Conservation (phyloP, 257 asterid genomes). For the Penstemon barbatus region DNA sequence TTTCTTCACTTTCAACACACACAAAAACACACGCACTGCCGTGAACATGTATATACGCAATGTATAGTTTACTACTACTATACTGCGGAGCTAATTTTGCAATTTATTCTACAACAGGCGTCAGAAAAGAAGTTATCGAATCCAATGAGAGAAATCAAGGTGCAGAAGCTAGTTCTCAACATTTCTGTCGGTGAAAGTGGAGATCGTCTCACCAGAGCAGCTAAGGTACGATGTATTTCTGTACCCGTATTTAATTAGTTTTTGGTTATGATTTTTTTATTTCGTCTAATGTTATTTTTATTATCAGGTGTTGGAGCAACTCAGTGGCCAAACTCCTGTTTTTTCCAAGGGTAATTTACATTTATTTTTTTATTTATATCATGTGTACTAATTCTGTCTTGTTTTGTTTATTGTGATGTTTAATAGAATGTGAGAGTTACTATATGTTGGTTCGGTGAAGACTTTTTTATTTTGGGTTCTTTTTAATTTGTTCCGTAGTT, state of each 20-base stretch:
- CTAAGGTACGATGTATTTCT: conserved; percentile 7
- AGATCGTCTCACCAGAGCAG: conserved; percentile 27
- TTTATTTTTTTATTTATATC: background rate
- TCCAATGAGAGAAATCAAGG: conserved; percentile 26
- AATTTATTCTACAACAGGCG: background rate
- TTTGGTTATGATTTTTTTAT: background rate
- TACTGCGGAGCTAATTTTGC: background rate
- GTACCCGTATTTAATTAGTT: background rate
- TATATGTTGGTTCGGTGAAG: background rate
- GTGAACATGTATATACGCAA: too few relatives aligned
- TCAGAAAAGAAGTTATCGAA: conserved; percentile 26
- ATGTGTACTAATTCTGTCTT: background rate
- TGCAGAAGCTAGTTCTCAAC: conserved; percentile 28
- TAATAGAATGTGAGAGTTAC: too few relatives aligned
- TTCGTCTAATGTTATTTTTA: background rate
- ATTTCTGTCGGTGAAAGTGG: conserved; percentile 27
- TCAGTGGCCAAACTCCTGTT: conserved; percentile 22
- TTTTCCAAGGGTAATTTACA: conserved; percentile 14
- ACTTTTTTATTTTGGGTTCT: background rate
- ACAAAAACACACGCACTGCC: background rate
- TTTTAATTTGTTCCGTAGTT: background rate
- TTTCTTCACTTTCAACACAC: background rate
- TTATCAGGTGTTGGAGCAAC: conserved; percentile 22
- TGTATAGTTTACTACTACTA: background rate
- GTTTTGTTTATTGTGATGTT: background rate